Conservation (phyloP, 1,284 basidiomycete genomes). For the Malassezia sympodialis region DNA sequence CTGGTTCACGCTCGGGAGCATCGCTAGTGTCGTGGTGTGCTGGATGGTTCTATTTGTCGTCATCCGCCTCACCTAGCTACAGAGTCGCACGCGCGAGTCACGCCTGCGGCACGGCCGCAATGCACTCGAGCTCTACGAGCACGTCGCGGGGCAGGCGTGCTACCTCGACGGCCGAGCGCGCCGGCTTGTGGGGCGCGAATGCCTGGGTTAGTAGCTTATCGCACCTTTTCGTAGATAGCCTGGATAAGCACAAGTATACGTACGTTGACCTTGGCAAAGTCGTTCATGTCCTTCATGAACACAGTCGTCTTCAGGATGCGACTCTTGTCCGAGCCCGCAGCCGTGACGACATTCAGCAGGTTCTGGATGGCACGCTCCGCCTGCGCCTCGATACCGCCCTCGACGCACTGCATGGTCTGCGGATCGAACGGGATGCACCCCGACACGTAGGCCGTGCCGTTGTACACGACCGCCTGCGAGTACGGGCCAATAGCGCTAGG, state of each 20-base stretch:
- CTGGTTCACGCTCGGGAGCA: conserved; percentile 41
- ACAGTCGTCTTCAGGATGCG: conserved; percentile 53
- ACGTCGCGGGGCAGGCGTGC: conserved; percentile 66
- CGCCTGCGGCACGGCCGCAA: conserved; percentile 52
- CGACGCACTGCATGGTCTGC: conserved; percentile 61
- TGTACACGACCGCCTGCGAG: conserved; percentile 64
- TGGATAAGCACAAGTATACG: conserved; percentile 12
- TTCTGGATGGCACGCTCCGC: conserved; percentile 76
- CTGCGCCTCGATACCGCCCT: conserved; percentile 69
- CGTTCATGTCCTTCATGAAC: conserved; percentile 83
- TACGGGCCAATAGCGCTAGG: conserved; percentile 47
- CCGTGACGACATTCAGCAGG: conserved; percentile 71
- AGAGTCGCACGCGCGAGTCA: conserved; percentile 5
- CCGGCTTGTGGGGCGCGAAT: conserved; percentile 63
- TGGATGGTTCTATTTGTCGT: conserved; percentile 45
- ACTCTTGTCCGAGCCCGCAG: conserved; percentile 54
- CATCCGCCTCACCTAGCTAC: conserved; percentile 23
- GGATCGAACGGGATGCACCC: conserved; percentile 83
- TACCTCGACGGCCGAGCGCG: conserved; percentile 65
- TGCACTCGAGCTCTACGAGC: conserved; percentile 82
- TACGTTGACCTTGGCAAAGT: conserved; percentile 73
- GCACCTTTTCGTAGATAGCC: conserved; percentile 43
- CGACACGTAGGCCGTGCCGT: conserved; percentile 75
- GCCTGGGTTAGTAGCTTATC: conserved; percentile 1
- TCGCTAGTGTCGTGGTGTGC: conserved; percentile 33